Conservation (phyloP, 495 filamentous ascomycete species). For the Talaromyces adpressus region DNA sequence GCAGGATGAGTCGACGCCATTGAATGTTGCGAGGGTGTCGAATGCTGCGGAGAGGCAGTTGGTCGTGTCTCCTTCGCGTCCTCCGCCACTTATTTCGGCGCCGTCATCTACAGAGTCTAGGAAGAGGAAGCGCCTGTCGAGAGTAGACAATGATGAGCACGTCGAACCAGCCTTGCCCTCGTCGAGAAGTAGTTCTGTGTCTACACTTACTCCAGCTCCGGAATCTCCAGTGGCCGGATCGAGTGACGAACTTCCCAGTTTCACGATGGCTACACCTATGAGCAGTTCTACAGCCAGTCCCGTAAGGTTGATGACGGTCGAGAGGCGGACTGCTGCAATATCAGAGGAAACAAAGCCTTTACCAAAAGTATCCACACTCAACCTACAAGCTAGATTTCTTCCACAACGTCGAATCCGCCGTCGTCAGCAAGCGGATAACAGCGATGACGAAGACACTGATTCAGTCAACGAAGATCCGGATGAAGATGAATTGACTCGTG, state of each 20-base stretch:
- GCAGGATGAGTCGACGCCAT: slow-evolving; percentile 60
- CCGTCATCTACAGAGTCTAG: slow-evolving; percentile 25
- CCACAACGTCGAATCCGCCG: slow-evolving; percentile 34
- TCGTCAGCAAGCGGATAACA: slow-evolving; percentile 23
- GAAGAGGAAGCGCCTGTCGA: slow-evolving; percentile 28
- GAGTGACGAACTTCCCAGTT: not conserved
- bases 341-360: not conserved
- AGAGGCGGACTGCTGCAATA: slow-evolving; percentile 8
- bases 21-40: slow-evolving; percentile 37
- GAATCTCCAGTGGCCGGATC: not conserved
- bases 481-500: slow-evolving; percentile 33
- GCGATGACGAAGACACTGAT: slow-evolving; percentile 24
- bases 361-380: slow-evolving; percentile 31
- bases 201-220: not conserved
- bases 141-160: not conserved
- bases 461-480: slow-evolving; percentile 22
- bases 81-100: slow-evolving; percentile 11
- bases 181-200: not conserved
- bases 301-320: not conserved
- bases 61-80: slow-evolving; percentile 16
- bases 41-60: slow-evolving; percentile 10
- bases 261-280: slow-evolving; percentile 4
- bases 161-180: not conserved
- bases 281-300: slow-evolving; percentile 10
- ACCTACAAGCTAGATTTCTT: slow-evolving; percentile 40